phyloP scores from a whole-genome alignment of 176 grass and related monocot genomes.

The Aegilops speltoides region DNA sequence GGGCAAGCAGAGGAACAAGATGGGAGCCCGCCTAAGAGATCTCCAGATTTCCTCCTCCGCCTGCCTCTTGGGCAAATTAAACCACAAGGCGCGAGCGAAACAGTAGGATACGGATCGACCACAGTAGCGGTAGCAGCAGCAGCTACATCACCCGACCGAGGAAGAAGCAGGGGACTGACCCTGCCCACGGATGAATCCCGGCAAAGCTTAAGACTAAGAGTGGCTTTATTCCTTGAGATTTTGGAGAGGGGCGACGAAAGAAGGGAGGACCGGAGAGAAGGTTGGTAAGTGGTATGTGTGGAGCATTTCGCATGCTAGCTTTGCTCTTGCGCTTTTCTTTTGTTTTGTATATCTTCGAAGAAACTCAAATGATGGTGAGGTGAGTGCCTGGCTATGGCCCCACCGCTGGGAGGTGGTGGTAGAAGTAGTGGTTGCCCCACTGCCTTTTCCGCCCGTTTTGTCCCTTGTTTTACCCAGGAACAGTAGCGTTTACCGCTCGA shows the following conservation, averaged over 20 bases:
- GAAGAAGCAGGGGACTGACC: neutral
- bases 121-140: neutral
- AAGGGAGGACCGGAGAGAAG: neutral
- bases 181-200: conserved; percentile 22
- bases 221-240: conserved; percentile 21
- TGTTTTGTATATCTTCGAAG: neutral
- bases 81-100: neutral
- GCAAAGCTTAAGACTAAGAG: neutral
- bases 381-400: neutral
- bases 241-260: neutral
- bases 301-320: conserved; percentile 14
- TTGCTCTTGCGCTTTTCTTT: neutral
- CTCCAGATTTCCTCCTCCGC: conserved; percentile 13
- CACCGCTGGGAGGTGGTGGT: neutral
- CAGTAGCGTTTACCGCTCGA: neutral
- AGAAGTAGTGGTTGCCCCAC: neutral
- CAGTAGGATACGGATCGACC: neutral
- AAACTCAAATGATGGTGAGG: conserved; percentile 26
- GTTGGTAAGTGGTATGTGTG: conserved; percentile 49
- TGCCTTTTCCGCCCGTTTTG: neutral
- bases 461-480: neutral
- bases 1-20: neutral
- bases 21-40: neutral
- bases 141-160: conserved; percentile 7
- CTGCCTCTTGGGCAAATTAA: conserved; percentile 2